phyloP scores from a whole-genome alignment of 2,329 filamentous ascomycete genomes.

The Cadophora sp. region DNA sequence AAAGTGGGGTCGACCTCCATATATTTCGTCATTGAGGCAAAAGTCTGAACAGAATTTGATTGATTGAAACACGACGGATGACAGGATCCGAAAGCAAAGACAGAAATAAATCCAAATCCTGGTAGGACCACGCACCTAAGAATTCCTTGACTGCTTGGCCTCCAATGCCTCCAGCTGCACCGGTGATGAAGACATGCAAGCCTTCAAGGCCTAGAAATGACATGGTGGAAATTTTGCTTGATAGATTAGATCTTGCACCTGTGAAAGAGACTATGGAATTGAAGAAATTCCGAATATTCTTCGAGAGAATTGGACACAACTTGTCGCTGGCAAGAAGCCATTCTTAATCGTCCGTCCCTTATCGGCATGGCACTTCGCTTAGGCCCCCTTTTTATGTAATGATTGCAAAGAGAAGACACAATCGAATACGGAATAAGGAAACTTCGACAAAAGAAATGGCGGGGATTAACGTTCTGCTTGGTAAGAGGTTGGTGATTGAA shows the following conservation, averaged over 20 bases:
- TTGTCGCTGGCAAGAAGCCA: neutral
- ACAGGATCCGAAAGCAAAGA: neutral
- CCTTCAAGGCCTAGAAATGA: slow-evolving; percentile 36
- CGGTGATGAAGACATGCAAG: slow-evolving; percentile 59
- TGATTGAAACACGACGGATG: neutral
- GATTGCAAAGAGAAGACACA: neutral
- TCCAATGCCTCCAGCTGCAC: slow-evolving; percentile 59
- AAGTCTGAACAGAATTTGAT: neutral
- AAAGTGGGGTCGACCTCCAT: slow-evolving; percentile 17
- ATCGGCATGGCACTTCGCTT: slow-evolving; percentile 9
- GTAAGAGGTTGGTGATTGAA: neutral
- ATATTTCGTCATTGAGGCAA: slow-evolving; percentile 7
- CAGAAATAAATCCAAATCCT: neutral
- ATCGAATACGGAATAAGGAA: neutral
- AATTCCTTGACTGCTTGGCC: slow-evolving; percentile 57
- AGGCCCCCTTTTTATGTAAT: neutral
- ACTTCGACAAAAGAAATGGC: neutral
- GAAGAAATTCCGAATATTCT: neutral
- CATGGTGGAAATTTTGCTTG: slow-evolving; percentile 18
- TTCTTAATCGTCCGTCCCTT: neutral
- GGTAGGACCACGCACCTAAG: slow-evolving; percentile 49
- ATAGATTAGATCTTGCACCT: no score
- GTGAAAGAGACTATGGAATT: no score
- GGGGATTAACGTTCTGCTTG: neutral
- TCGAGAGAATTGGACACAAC: neutral